Evolutionary conservation across 306 rosid species (phyloP), one percentile per base, ranked within the genome.

Genomic region (Medicago lupulina): DNA sequence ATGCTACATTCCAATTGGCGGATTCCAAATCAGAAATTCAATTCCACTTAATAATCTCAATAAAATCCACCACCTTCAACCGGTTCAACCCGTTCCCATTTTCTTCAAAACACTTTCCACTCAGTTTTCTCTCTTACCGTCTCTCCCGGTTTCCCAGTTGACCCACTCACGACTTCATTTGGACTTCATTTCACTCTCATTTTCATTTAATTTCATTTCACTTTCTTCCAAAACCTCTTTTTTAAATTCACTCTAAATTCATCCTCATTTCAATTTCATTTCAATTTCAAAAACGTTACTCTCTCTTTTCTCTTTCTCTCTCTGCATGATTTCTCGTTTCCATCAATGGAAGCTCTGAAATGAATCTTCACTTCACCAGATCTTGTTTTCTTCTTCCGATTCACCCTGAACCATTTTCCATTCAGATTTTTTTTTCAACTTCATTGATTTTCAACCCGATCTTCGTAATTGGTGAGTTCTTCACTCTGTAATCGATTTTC

Each of bases 111-210:
- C 31, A 40, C 23, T 15, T 14, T 64, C 60, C 34, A 1, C 6
- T 23, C 9, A 8, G 2, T 1, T 17, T n/a, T 11, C 46, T 58
- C 69, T 70, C 44, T 36, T 55, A 80, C 89, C 79, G 72, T 59
- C 31, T 15, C 64, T 58, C 16, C 86, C 77, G 82, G 90, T 86
- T 63, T 23, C 72, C 79, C 50, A 28, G 19, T 39, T 13, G 59
- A 41, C 70, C 69, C 77, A 71, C 59, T 54, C 70, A 51, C 9
- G 51, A 82, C 83, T 86, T 79, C 81, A 65, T 85, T 85, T 89
- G 76, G 76, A 78, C 89, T 91, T 87, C 88, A 92, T 92, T 85
- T 88, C 78, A 71, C 86, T 88, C 83, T 83, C 66, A 88, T 92
- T 92, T 92, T 93, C 70, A 86, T 44, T 78, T 38, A 83, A 74